These are phyloP conservation scores for Bodo saltans DNA, from an alignment of 78 protist genomes.

Conservation along the genomic window DNA sequence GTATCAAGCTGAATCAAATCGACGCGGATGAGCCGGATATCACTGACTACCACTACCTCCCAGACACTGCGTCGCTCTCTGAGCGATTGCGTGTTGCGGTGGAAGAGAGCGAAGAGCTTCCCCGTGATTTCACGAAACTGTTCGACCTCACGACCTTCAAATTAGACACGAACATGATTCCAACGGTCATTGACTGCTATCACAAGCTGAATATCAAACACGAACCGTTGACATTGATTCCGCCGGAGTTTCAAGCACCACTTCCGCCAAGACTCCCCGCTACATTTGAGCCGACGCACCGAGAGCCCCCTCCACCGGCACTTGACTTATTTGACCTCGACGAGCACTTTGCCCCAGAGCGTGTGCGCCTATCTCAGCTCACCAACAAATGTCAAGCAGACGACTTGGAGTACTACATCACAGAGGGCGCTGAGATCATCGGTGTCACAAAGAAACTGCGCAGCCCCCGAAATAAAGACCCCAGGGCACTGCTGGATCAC, in stretches of 20 bases:
- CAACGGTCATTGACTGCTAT: constrained; percentile 52
- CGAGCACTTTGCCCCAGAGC: constrained; percentile 68
- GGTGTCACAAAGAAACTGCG: constrained; percentile 24
- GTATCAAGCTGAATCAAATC: constrained; percentile 25
- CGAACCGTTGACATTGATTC: constrained; percentile 70
- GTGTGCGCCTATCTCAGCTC: constrained; percentile 54
- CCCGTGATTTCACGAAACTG: constrained; percentile 50
- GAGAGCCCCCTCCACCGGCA: constrained; percentile 66
- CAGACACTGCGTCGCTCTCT: constrained; percentile 58
- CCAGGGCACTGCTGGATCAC: background rate
- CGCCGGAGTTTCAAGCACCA: constrained; percentile 74
- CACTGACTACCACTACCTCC: constrained; percentile 47
- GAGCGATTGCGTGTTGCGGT: constrained; percentile 46
- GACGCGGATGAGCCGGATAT: constrained; percentile 55
- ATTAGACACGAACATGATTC: constrained; percentile 55
- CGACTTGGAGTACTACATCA: constrained; percentile 16
- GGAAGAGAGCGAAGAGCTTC: constrained; percentile 52
- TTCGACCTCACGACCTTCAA: constrained; percentile 48
- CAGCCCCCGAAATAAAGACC: background rate
- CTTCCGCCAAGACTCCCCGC: constrained; percentile 69
- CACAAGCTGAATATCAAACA: constrained; percentile 50
- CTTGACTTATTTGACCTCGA: constrained; percentile 83
- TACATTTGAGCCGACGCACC: constrained; percentile 57
- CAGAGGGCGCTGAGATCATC: constrained; percentile 23
- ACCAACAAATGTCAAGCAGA: constrained; percentile 51